Base-by-base conservation (phyloP, 108 stramenopile species). In the Discostella pseudostelligera region DNA sequence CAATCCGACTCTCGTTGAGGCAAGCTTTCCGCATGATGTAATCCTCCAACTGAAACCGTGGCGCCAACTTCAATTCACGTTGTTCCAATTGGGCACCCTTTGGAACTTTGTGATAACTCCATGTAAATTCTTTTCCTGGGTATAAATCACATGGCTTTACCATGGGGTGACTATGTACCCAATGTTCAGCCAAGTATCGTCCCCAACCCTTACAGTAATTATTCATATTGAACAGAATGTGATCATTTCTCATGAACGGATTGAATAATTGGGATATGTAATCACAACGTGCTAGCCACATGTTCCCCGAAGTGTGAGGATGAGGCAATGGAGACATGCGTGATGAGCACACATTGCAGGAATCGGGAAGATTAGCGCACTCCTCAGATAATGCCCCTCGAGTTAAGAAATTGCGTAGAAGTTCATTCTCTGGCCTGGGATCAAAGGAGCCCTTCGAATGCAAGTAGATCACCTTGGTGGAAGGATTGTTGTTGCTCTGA, bases 391-490 rank as follows among this genome's bases (percentile, higher is more conserved):
- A 59, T 7, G 57, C 74, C 3, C 63, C 77, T 3, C 22, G 17
- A 8, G 81, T 78, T 7, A 70, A 17, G 12, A 65, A 64, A 13
- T 59, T 56, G 24, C 81, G 72, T 7, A 58, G 17, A 2, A 64
- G 39, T 13, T 48, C 32, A 35, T 60, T 67, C 13, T 10, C 8
- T 39, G 42, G 24, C 32, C 64, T 54, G 8, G 65, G 32, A 60
- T 69, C 61, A 36, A 62, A 72, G 13, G 68, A 70, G 1, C 82
- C 82, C 35, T 83, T 83, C 32, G 32, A 51, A 48, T 83, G 82
- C 3, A 79, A 16, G 49, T 79, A 79, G 0, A 69, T 49, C 9
- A 83, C 78, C 39, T n/a, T 45, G 13, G 36, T n/a, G 20, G 0
- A 16, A 19, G 25, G 2, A 11, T 43, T 3, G 4, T 24, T 50